Conservation (phyloP, 495 filamentous ascomycete genomes). For the Penicillium paradoxum region DNA sequence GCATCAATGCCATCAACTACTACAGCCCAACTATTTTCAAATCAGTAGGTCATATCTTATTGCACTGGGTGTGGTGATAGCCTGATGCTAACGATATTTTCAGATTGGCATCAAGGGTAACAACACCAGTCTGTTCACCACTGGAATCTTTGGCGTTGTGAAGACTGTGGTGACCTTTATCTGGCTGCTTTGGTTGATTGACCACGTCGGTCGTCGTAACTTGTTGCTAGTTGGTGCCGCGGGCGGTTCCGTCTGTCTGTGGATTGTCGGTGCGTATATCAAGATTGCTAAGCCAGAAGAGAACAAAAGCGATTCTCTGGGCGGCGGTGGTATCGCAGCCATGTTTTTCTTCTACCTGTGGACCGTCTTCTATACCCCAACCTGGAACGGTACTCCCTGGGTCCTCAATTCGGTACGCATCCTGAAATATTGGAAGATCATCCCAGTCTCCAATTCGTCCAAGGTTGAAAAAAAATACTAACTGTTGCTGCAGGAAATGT, state of each 20-base stretch:
- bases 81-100: neutral
- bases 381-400: slow-evolving; percentile 71
- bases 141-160: slow-evolving; percentile 51
- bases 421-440: neutral
- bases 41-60: slow-evolving; percentile 6
- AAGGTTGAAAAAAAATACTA: neutral
- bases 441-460: neutral
- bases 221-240: slow-evolving; percentile 69
- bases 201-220: slow-evolving; percentile 63
- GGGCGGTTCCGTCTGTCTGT: slow-evolving; percentile 65
- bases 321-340: slow-evolving; percentile 58
- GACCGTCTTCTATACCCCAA: slow-evolving; percentile 72
- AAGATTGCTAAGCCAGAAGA: slow-evolving; percentile 51
- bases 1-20: slow-evolving; percentile 70
- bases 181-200: slow-evolving; percentile 66
- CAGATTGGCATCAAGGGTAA: slow-evolving; percentile 51
- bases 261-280: slow-evolving; percentile 69
- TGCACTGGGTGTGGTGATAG: neutral
- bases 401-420: slow-evolving; percentile 52
- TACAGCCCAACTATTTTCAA: slow-evolving; percentile 58
- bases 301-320: slow-evolving; percentile 35
- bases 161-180: slow-evolving; percentile 55
- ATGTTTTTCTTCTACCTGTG: slow-evolving; percentile 79
- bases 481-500: slow-evolving; percentile 44
- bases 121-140: slow-evolving; percentile 47